These are phyloP conservation scores for Physcomitrellopsis africana DNA, from an alignment of 225 moss, liverwort and hornwort species.

Conservation along the genomic window DNA sequence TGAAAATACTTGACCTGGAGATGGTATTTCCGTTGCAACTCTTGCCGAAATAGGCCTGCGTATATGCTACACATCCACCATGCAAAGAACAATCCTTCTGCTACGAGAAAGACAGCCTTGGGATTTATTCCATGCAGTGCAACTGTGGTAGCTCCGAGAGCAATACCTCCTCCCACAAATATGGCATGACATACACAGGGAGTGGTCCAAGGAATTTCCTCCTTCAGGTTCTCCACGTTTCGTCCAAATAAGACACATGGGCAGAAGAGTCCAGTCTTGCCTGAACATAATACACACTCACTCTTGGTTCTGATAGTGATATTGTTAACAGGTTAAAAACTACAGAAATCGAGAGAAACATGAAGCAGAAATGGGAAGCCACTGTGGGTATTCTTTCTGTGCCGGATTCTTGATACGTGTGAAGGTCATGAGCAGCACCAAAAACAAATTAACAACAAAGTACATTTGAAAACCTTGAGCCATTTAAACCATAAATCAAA, in stretches of 20 bases:
- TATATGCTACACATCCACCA: conserved; percentile 83
- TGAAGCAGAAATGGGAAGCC: conserved; percentile 13
- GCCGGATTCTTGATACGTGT: conserved; percentile 1
- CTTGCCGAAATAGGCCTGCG: conserved; percentile 64
- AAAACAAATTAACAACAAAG: neutral
- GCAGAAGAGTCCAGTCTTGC: conserved; percentile 64
- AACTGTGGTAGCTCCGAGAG: conserved; percentile 57
- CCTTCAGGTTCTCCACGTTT: conserved; percentile 70
- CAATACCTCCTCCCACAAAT: conserved; percentile 67
- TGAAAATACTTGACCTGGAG: conserved; percentile 49
- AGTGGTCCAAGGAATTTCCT: conserved; percentile 61
- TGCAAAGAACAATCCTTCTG: conserved; percentile 62
- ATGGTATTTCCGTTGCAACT: conserved; percentile 70
- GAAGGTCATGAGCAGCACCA: neutral
- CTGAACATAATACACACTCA: conserved; percentile 46
- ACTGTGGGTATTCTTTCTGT: neutral
- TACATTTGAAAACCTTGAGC: neutral
- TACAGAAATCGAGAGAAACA: conserved; percentile 4
- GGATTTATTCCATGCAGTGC: conserved; percentile 57
- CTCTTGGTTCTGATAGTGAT: conserved; percentile 23
- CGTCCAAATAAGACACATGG: conserved; percentile 66
- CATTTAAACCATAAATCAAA: conserved; percentile 22
- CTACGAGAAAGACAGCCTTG: conserved; percentile 57
- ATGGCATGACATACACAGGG: conserved; percentile 68
- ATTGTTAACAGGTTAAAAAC: too few relatives aligned